Evolutionary conservation across 257 asterid species (phyloP).

Genomic region (Ajuga chamaepitys): DNA sequence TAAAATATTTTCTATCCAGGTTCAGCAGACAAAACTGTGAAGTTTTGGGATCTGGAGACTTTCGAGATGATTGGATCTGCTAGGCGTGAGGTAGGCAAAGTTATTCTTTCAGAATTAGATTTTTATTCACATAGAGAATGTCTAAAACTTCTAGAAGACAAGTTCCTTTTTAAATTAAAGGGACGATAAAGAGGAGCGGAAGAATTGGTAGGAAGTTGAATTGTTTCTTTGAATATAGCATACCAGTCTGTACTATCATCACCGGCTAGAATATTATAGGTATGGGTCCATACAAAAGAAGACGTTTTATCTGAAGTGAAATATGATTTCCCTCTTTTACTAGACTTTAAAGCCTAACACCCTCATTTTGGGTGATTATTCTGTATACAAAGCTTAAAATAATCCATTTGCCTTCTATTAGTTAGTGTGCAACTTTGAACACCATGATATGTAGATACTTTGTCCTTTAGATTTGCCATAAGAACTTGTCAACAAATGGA

Average conservation of each 20-base stretch:
- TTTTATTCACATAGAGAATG: neutral
- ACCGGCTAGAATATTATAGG: neutral
- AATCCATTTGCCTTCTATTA: neutral
- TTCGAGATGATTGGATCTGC: constrained; percentile 99
- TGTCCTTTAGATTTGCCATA: neutral
- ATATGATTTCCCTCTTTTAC: neutral
- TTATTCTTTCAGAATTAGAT: constrained; percentile 10
- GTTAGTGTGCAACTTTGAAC: neutral
- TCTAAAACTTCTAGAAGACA: neutral
- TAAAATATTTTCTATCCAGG: constrained; percentile 44
- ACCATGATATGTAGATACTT: neutral
- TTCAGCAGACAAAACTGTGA: constrained; percentile 93
- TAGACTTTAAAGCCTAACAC: neutral
- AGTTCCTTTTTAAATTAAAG: neutral
- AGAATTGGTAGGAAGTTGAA: neutral
- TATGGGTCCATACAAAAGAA: neutral
- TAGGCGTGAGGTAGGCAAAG: constrained; percentile 65
- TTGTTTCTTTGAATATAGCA: neutral
- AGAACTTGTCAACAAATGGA: neutral
- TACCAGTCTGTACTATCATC: constrained; percentile 3
- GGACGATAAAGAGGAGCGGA: neutral
- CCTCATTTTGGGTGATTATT: neutral
- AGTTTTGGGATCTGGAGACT: constrained; percentile 99
- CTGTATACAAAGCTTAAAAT: neutral
- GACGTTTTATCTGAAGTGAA: neutral